These are phyloP conservation scores for Tolypocladium nubicola DNA, from an alignment of 2,329 filamentous ascomycete species.

Conservation along the genomic window DNA sequence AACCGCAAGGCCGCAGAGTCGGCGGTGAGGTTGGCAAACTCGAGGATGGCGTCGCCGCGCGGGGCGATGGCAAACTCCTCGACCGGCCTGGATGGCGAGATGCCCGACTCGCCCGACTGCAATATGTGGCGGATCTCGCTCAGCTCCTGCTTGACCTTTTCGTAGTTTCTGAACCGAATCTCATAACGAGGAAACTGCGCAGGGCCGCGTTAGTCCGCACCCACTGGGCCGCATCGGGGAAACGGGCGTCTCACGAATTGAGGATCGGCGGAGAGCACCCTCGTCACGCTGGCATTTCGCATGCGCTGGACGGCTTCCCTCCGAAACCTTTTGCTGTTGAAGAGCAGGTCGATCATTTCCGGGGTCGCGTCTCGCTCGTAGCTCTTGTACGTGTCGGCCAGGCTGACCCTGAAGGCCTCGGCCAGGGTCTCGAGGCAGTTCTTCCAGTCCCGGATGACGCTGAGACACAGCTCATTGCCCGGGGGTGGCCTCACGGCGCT, in stretches of 20 bases:
- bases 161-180: conserved; percentile 36
- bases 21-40: conserved; percentile 34
- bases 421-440: conserved; percentile 28
- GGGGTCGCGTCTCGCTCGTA: conserved; percentile 33
- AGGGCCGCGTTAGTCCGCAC: conserved; percentile 4
- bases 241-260: conserved; percentile 24
- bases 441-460: conserved; percentile 34
- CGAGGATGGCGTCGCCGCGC: conserved; percentile 38
- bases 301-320: conserved; percentile 31
- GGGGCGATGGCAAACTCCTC: conserved; percentile 32
- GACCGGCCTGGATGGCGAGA: conserved; percentile 25
- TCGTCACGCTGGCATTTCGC: conserved; percentile 32
- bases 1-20: conserved; percentile 33
- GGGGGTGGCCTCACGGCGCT: conserved; percentile 10
- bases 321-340: conserved; percentile 30
- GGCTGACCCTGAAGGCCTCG: conserved; percentile 27
- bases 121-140: conserved; percentile 28
- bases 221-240: neutral
- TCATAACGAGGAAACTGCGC: conserved; percentile 31
- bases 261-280: conserved; percentile 30
- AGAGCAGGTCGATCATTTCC: conserved; percentile 30
- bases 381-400: conserved; percentile 33
- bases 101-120: conserved; percentile 28
- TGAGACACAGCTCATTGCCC: conserved; percentile 22
- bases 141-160: conserved; percentile 31